Conservation (phyloP, 2,329 filamentous ascomycete species). For the Phaeosphaeria sp. region DNA sequence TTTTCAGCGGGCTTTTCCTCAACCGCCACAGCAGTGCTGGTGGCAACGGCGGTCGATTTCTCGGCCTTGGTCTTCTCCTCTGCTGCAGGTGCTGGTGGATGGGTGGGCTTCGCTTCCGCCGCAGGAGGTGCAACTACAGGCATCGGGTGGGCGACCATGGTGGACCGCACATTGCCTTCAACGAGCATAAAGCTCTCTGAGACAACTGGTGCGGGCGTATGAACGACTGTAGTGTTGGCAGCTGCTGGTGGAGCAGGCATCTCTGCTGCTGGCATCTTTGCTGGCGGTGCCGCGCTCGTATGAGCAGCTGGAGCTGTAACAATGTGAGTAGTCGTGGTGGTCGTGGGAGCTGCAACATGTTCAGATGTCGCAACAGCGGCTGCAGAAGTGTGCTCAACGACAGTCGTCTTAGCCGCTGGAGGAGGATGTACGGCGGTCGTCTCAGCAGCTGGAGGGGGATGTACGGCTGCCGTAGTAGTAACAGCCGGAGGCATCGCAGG, state of each 20-base stretch:
- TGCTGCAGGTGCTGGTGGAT: not conserved
- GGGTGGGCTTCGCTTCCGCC: not conserved
- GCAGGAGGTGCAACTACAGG: not conserved
- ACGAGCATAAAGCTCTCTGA: slow-evolving; percentile 8
- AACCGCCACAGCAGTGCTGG: too few relatives aligned
- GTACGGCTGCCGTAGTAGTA: not conserved
- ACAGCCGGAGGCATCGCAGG: not conserved
- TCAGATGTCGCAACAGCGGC: not conserved
- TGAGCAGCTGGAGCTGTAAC: not conserved
- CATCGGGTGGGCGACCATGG: not conserved
- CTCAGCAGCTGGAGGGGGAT: not conserved
- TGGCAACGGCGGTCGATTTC: too few relatives aligned
- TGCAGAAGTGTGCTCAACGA: not conserved
- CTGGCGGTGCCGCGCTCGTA: not conserved
- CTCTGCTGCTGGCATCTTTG: too few relatives aligned
- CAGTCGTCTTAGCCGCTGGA: not conserved
- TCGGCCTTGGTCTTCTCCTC: not conserved
- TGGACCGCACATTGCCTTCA: not conserved
- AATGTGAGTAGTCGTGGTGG: too few relatives aligned
- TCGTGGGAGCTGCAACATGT: not conserved
- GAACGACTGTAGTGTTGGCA: not conserved
- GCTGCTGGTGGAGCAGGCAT: not conserved
- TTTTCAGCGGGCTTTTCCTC: not conserved
- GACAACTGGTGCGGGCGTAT: not conserved
- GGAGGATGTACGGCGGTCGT: not conserved